These are phyloP conservation scores for Globisporangium apiculatum DNA, from an alignment of 352 stramenopile genomes.

Conservation along the genomic window DNA sequence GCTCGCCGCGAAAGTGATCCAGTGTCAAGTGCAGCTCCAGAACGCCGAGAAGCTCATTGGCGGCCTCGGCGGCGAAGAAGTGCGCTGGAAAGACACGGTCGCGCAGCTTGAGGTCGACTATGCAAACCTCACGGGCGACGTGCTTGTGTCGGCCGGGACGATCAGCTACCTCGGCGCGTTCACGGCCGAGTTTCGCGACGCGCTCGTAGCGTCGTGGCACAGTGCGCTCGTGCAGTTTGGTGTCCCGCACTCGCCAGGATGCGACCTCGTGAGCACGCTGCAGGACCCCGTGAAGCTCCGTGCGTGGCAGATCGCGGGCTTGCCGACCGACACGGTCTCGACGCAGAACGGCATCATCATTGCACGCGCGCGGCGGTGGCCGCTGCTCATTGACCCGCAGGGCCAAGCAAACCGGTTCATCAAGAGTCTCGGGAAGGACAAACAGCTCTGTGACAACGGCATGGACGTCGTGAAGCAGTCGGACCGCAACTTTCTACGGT, in stretches of 20 bases:
- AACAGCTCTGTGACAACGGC: conserved; percentile 79
- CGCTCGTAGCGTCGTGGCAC: conserved; percentile 59
- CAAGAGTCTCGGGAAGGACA: conserved; percentile 84
- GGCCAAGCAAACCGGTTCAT: conserved; percentile 91
- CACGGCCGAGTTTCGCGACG: conserved; percentile 79
- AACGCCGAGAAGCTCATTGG: conserved; percentile 85
- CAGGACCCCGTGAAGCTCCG: conserved; percentile 86
- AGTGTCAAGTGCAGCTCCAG: conserved; percentile 86
- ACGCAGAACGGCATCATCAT: conserved; percentile 95
- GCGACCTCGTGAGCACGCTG: conserved; percentile 79
- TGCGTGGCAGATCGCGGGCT: conserved; percentile 82
- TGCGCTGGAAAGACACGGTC: conserved; percentile 79
- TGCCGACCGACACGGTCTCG: conserved; percentile 86
- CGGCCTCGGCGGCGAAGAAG: conserved; percentile 77
- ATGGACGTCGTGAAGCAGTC: conserved; percentile 91
- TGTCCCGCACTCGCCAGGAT: conserved; percentile 77
- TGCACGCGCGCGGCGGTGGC: conserved; percentile 72
- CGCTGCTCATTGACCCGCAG: conserved; percentile 89
- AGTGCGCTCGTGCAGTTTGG: conserved; percentile 44
- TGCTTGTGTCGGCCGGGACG: conserved; percentile 79
- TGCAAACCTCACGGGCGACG: conserved; percentile 74
- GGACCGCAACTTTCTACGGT: conserved; percentile 83
- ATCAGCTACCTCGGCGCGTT: conserved; percentile 87
- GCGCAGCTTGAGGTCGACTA: conserved; percentile 71
- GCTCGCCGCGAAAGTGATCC: conserved; percentile 80